These are phyloP conservation scores for Hibiscus tridactylites DNA, from an alignment of 345 rosid genomes.

Conservation along the genomic window DNA sequence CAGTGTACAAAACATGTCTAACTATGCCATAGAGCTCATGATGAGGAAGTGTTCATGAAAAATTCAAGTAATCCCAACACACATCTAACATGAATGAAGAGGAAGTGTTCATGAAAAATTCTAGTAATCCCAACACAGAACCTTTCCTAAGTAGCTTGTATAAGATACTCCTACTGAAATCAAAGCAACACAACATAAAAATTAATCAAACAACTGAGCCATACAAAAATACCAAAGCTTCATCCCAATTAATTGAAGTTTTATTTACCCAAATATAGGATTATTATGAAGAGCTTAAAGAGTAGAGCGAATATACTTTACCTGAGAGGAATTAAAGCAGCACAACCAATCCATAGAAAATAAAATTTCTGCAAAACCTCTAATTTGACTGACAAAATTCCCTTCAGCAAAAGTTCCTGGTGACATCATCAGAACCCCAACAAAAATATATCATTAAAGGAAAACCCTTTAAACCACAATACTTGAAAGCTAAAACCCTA, in stretches of 20 bases:
- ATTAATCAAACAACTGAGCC: not conserved
- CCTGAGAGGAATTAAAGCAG: slow-evolving; percentile 36
- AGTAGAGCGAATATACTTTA: not conserved
- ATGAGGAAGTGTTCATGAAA: not conserved
- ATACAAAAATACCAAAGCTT: not conserved
- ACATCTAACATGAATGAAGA: not conserved
- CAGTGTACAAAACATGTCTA: not conserved
- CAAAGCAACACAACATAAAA: not conserved
- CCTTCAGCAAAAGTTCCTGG: slow-evolving; percentile 10
- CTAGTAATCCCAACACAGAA: slow-evolving; percentile 1
- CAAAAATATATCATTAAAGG: slow-evolving; percentile 8
- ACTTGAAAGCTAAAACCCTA: slow-evolving; percentile 6
- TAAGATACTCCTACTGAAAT: not conserved
- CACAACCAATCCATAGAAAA: slow-evolving; percentile 31
- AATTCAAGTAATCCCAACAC: not conserved
- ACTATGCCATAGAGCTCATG: not conserved
- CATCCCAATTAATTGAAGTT: not conserved
- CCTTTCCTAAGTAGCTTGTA: not conserved
- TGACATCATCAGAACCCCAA: slow-evolving; percentile 21
- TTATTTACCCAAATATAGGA: not conserved
- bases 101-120: not conserved
- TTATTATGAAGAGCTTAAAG: not conserved
- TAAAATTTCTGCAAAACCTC: slow-evolving; percentile 12
- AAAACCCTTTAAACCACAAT: slow-evolving; percentile 5
- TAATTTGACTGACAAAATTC: slow-evolving; percentile 12